These are phyloP conservation scores for Lepidium didymum DNA, from an alignment of 345 rosid genomes.

Conservation along the genomic window DNA sequence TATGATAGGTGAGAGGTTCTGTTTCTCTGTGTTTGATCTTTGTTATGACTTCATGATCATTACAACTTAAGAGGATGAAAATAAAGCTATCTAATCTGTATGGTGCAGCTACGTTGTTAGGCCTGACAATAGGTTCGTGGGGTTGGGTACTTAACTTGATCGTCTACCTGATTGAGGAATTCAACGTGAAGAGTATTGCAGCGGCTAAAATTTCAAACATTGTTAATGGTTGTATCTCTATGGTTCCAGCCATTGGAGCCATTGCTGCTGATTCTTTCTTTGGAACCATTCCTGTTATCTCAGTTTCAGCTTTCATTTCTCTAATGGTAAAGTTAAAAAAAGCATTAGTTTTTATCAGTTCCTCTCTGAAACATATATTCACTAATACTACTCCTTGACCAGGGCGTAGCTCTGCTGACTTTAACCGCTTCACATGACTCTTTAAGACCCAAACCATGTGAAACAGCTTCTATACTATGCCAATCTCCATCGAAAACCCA, in stretches of 20 bases:
- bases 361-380: background rate
- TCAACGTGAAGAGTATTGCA: conserved; percentile 37
- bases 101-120: conserved; percentile 34
- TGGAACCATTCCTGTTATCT: conserved; percentile 36
- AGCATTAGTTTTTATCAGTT: background rate
- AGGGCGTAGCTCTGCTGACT: conserved; percentile 35
- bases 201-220: conserved; percentile 39
- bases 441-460: conserved; percentile 35
- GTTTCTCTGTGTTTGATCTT: conserved; percentile 6
- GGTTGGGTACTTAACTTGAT: conserved; percentile 46
- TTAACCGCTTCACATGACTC: conserved; percentile 28
- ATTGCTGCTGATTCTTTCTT: conserved; percentile 43
- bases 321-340: conserved; percentile 24
- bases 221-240: conserved; percentile 28
- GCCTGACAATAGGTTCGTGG: conserved; percentile 32
- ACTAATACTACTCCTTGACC: background rate
- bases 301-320: conserved; percentile 36
- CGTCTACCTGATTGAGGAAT: conserved; percentile 33
- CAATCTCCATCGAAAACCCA: conserved; percentile 29
- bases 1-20: conserved; percentile 33
- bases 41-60: background rate
- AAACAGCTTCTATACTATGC: conserved; percentile 21
- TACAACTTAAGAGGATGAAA: background rate
- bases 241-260: conserved; percentile 38
- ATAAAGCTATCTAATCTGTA: background rate